These are phyloP conservation scores for Saturnispora gosingensis DNA, from an alignment of 805 yeast species.

Conservation along the genomic window DNA sequence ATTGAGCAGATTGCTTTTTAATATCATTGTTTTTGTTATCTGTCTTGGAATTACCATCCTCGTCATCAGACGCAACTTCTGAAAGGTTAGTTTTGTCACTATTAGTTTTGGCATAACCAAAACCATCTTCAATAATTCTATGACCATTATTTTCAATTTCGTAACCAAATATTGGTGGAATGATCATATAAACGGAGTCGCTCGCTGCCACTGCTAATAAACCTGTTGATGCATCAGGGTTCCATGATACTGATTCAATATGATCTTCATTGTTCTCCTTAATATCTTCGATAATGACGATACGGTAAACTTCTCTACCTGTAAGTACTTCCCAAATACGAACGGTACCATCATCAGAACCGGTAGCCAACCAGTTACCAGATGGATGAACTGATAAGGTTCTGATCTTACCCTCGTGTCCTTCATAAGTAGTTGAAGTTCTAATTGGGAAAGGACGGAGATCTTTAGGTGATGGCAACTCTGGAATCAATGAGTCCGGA, in stretches of 20 bases:
- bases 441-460: slow-evolving; percentile 93
- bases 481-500: slow-evolving; percentile 93
- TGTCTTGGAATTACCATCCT: slow-evolving; percentile 29
- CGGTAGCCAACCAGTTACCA: slow-evolving; percentile 95
- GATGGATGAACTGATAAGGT: slow-evolving; percentile 76
- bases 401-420: slow-evolving; percentile 79
- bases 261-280: slow-evolving; percentile 60
- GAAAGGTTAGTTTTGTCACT: slow-evolving; percentile 21
- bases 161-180: slow-evolving; percentile 87
- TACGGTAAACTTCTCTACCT: slow-evolving; percentile 82
- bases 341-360: slow-evolving; percentile 93
- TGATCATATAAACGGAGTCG: slow-evolving; percentile 63
- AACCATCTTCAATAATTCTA: slow-evolving; percentile 77
- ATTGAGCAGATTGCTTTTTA: slow-evolving; percentile 54
- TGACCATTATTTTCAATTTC: slow-evolving; percentile 77
- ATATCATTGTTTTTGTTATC: slow-evolving; percentile 13
- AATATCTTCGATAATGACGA: slow-evolving; percentile 36
- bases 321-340: slow-evolving; percentile 95
- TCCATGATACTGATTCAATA: slow-evolving; percentile 80
- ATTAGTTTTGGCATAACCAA: slow-evolving; percentile 59
- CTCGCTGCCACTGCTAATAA: slow-evolving; percentile 80
- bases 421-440: slow-evolving; percentile 73
- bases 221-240: slow-evolving; percentile 69
- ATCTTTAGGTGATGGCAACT: slow-evolving; percentile 93
- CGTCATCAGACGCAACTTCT: slow-evolving; percentile 32